phyloP scores from a whole-genome alignment of 257 asterid species.

The Nyctanthes arbortristis region DNA sequence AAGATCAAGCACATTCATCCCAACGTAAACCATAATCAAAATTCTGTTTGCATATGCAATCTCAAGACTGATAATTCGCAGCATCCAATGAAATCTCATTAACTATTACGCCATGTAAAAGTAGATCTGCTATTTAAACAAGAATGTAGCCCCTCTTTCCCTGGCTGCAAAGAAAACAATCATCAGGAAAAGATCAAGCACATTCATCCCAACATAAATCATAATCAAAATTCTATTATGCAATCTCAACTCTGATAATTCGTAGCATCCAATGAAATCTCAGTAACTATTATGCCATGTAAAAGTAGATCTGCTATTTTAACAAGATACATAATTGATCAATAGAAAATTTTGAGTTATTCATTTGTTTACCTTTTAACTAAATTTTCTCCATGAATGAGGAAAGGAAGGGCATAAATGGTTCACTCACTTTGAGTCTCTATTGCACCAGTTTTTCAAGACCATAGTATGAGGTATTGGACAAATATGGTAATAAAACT shows the following conservation, averaged over 20 bases:
- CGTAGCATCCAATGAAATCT: background rate
- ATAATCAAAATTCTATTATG: background rate
- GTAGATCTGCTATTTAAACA: too few relatives aligned
- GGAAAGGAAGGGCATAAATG: background rate
- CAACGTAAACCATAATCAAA: background rate
- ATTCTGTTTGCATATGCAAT: background rate
- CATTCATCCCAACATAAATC: background rate
- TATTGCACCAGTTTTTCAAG: background rate
- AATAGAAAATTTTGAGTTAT: background rate
- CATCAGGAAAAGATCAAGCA: conserved; percentile 3
- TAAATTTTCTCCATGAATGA: background rate
- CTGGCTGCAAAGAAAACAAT: conserved; percentile 50
- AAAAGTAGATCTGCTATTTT: too few relatives aligned
- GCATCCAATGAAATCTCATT: background rate
- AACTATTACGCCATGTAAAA: background rate
- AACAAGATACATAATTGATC: background rate
- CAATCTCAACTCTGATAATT: background rate
- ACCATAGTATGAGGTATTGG: background rate
- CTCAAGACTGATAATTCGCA: background rate
- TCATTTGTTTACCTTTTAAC: background rate
- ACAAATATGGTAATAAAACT: background rate
- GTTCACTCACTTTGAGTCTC: background rate
- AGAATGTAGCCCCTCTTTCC: conserved; percentile 78
- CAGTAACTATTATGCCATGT: background rate
- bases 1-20: background rate